phyloP scores from a whole-genome alignment of 2,329 filamentous ascomycete genomes.

The Chrysosporium keratinophilum region DNA sequence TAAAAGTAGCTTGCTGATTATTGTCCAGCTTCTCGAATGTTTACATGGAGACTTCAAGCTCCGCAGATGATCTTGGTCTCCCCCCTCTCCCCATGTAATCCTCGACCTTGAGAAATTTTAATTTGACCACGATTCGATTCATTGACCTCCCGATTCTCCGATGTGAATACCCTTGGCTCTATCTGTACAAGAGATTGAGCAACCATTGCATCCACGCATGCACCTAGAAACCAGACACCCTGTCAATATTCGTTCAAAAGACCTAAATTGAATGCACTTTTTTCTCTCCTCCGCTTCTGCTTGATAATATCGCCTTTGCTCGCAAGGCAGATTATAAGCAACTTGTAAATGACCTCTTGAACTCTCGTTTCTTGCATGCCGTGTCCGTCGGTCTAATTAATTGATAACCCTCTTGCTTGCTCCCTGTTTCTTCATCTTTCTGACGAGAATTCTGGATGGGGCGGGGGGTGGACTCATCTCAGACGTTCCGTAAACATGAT shows the following conservation, averaged over 20 bases:
- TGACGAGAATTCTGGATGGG: too few species aligned
- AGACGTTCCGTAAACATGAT: too few species aligned
- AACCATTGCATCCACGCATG: too few species aligned
- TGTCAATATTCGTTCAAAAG: neutral
- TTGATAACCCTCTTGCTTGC: too few species aligned
- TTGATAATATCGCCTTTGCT: neutral
- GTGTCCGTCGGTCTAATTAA: too few species aligned
- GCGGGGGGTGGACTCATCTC: too few species aligned
- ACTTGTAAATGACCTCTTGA: too few species aligned
- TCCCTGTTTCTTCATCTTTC: too few species aligned
- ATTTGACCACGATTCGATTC: neutral
- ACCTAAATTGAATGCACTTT: neutral
- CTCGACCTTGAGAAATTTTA: neutral
- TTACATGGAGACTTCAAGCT: conserved; percentile 28
- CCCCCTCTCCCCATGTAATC: conserved; percentile 15
- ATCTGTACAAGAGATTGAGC: neutral
- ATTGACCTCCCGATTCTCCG: neutral
- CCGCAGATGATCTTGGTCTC: conserved; percentile 16
- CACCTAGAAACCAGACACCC: too few species aligned
- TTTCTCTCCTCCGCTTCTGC: neutral
- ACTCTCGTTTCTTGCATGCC: too few species aligned
- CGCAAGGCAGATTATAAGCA: too few species aligned
- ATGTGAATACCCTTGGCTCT: neutral
- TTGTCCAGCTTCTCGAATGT: conserved; percentile 29
- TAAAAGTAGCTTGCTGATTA: conserved; percentile 15